These are phyloP conservation scores for Fraxinus angustifolia DNA, from an alignment of 305 asterid species.

Conservation along the genomic window DNA sequence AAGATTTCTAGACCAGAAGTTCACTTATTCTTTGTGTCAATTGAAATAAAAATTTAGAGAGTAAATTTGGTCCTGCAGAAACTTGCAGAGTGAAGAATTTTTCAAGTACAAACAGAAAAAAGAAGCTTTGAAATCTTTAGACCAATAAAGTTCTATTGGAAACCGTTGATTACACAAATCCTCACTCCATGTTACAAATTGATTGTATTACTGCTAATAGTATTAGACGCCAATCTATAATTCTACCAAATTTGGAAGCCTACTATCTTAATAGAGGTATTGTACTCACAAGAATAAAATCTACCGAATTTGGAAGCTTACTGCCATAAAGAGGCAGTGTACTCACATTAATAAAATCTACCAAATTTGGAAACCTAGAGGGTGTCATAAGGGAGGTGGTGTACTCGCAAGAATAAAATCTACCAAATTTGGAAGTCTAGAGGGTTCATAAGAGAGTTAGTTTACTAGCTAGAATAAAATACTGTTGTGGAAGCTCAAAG, in stretches of 20 bases:
- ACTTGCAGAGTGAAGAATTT: conserved; percentile 1
- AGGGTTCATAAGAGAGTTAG: not conserved
- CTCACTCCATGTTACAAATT: not conserved
- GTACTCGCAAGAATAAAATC: not conserved
- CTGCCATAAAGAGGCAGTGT: not conserved
- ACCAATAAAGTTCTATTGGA: not conserved
- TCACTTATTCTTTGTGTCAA: not conserved
- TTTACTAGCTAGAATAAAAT: not conserved
- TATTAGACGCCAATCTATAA: not conserved
- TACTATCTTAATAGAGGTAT: not conserved
- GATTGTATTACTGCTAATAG: not conserved
- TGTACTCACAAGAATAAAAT: not conserved
- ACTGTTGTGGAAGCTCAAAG: not conserved
- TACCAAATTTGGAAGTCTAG: not conserved
- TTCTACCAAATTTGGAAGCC: not conserved
- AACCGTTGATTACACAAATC: not conserved
- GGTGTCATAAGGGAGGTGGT: not conserved
- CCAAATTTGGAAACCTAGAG: not conserved
- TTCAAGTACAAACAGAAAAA: not conserved
- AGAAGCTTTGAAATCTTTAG: not conserved
- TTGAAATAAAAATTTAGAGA: not conserved
- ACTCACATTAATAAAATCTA: not conserved
- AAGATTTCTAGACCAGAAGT: conserved; percentile 10
- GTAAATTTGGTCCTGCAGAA: not conserved
- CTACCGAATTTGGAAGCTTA: not conserved